These are phyloP conservation scores for Discostella stelligeroides DNA, from an alignment of 108 stramenopile species.

Conservation along the genomic window DNA sequence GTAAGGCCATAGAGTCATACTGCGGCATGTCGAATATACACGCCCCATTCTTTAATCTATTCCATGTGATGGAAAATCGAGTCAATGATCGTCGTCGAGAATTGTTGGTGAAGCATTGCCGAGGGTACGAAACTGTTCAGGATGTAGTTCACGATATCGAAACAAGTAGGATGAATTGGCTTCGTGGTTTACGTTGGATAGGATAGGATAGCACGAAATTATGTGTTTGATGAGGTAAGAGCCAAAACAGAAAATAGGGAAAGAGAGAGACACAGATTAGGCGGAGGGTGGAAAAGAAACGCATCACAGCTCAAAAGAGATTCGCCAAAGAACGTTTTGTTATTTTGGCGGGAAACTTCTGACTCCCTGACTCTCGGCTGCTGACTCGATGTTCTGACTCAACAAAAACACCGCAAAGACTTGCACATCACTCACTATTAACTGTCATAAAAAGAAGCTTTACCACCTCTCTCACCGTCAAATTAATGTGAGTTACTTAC, in stretches of 20 bases:
- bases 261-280: constrained; percentile 7
- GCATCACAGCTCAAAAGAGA: too few relatives aligned
- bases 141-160: constrained; percentile 38
- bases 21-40: constrained; percentile 31
- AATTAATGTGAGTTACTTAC: too few relatives aligned
- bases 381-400: too few relatives aligned
- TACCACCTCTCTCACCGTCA: too few relatives aligned
- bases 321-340: too few relatives aligned
- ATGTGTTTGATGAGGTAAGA: constrained; percentile 35
- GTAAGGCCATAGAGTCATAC: constrained; percentile 39
- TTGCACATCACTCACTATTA: too few relatives aligned
- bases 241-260: constrained; percentile 17
- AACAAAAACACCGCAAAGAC: too few relatives aligned
- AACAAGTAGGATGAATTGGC: constrained; percentile 23
- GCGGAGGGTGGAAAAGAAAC: too few relatives aligned
- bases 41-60: constrained; percentile 40
- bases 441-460: too few relatives aligned
- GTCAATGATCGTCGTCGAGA: constrained; percentile 19
- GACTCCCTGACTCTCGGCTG: too few relatives aligned
- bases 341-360: too few relatives aligned
- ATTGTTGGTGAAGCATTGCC: constrained; percentile 35
- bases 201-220: constrained; percentile 16
- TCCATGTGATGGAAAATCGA: constrained; percentile 34
- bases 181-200: constrained; percentile 24
- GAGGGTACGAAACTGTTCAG: constrained; percentile 29